Evolutionary conservation across 2,329 filamentous ascomycete species (phyloP), one percentile per base, ranked within the genome.

Genomic region (Magnaporthiopsis incrustans): DNA sequence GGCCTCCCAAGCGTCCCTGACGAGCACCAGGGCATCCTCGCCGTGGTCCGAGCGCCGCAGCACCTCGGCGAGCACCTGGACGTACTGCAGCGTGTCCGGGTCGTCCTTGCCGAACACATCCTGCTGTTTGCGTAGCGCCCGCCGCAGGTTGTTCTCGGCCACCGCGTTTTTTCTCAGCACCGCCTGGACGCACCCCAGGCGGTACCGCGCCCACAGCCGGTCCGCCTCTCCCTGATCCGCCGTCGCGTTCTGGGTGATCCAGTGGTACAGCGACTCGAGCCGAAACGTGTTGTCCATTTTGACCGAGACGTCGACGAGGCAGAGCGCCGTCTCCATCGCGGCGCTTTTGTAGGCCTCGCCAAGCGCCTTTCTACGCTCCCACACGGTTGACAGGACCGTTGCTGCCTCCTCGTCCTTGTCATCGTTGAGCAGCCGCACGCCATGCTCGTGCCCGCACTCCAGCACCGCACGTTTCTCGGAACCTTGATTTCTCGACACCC

Each of bases 61-160:
- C 35, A 65, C 64, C 57, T 65, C 64, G 57, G 64, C 64, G n/a
- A 65, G 60, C 12, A 65, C 60, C 32, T 65, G 64, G 4, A 57
- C 60, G 61, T 63, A 65, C 60, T 65, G 64, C 25, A 65, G 57
- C 26, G 60, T 57, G 38, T 65, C 64, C 35, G 64, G 60, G 35
- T 63, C 61, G n/a, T 65, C 61, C 5, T 22, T 53, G 14, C 64
- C 64, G 14, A 63, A 62, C 11, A 63, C 8, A 30, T 62, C 50
- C 18, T 38, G 56, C 32, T 65, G 64, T 3, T 35, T 57, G n/a
- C 35, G 25, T 1, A 63, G 38, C 26, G 61, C 60, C 22, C 35
- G 44, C 25, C 64, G 60, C 26, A 65, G 30, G 38, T 63, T 65
- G 60, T 57, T 56, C 26, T 60, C 57, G 8, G 64, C 64, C 14